Percentiles rank a stretch among this genome's conserved stretches.
Conservation (phyloP, 139 green algal species). For the Chlorella sp. region DNA sequence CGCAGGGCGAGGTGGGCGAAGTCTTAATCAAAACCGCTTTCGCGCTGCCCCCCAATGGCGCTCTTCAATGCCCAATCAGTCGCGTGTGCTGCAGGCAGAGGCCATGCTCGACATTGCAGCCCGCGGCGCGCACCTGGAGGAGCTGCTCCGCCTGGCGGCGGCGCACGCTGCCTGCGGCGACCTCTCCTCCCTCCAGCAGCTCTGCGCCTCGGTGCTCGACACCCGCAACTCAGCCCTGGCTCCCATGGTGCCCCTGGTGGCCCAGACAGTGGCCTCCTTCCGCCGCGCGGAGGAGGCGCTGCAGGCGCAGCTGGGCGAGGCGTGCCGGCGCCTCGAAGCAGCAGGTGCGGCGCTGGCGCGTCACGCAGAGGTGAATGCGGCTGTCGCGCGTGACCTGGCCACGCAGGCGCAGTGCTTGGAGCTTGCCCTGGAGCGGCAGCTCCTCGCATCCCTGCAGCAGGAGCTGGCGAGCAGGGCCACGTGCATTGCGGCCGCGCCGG, state of each 20-base stretch:
- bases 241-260: neutral
- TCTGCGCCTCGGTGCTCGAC: neutral
- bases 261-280: neutral
- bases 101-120: neutral
- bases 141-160: neutral
- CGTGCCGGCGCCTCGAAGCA: neutral
- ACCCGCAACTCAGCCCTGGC: neutral
- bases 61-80: too few species aligned
- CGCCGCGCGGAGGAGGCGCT: constrained; percentile 5
- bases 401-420: constrained; percentile 4
- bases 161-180: neutral
- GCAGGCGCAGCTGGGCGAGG: constrained; percentile 7
- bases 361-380: constrained; percentile 1
- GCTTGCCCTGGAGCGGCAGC: constrained; percentile 28
- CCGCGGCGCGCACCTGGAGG: constrained; percentile 9
- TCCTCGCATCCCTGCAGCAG: constrained; percentile 5
- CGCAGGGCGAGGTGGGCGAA: too few species aligned
- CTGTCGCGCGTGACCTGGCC: neutral
- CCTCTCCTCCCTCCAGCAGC: constrained; percentile 10
- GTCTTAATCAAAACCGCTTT: too few species aligned
- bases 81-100: constrained; percentile 4
- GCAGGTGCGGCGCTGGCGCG: neutral
- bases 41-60: too few species aligned
- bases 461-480: constrained; percentile 30
- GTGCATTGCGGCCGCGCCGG: constrained; percentile 1